Evolutionary conservation across 148 eudicot species (phyloP).

Genomic region (Polygonum aviculare): DNA sequence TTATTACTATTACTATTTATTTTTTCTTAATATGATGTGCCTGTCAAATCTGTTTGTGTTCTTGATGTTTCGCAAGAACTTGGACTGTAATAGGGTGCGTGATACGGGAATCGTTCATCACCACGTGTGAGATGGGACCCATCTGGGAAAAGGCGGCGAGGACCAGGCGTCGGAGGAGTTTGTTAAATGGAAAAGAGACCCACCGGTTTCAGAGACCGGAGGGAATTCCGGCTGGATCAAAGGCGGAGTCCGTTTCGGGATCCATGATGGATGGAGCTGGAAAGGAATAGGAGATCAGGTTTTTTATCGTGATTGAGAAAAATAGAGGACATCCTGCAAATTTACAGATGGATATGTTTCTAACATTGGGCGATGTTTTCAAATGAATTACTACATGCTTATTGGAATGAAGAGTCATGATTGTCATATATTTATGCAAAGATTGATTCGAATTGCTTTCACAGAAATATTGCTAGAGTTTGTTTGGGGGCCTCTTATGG

Average conservation of each 20-base stretch:
- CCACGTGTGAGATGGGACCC: not conserved
- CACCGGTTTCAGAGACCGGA: too few species aligned
- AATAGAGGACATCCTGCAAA: not conserved
- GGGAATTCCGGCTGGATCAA: too few species aligned
- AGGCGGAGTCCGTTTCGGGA: not conserved
- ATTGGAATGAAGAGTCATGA: too few species aligned
- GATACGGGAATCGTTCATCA: not conserved
- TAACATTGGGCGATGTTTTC: too few species aligned
- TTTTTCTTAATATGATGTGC: too few species aligned
- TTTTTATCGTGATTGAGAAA: not conserved
- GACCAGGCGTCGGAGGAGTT: not conserved
- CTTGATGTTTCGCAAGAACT: not conserved
- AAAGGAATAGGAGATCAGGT: too few species aligned
- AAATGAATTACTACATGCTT: too few species aligned
- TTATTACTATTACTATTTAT: not conserved
- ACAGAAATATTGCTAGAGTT: too few species aligned
- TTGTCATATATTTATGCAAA: too few species aligned
- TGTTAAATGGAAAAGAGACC: not conserved
- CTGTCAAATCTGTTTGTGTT: not conserved
- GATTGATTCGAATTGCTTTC: too few species aligned
- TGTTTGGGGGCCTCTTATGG: too few species aligned
- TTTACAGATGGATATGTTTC: too few species aligned
- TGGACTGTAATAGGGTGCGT: not conserved
- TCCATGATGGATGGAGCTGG: not conserved
- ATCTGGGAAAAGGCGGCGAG: not conserved